These are phyloP conservation scores for Penicillium concentricum DNA, from an alignment of 2,329 filamentous ascomycete species.

Conservation along the genomic window DNA sequence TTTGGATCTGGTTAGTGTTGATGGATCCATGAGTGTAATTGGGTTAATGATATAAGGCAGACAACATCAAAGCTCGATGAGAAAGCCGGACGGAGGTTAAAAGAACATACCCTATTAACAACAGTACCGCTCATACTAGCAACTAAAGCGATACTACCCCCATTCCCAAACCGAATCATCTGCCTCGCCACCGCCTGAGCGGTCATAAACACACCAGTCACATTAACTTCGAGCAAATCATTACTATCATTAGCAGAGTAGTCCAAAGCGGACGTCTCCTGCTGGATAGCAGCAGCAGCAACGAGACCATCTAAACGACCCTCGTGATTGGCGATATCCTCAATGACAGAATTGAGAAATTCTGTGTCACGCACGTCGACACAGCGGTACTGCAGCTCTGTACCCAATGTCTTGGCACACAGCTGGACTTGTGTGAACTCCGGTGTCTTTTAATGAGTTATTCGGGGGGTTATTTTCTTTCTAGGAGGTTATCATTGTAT, in stretches of 20 bases:
- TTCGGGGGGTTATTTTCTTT: background rate
- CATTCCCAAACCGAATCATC: constrained; percentile 60
- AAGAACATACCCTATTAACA: constrained; percentile 46
- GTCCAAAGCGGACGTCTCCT: constrained; percentile 78
- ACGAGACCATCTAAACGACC: constrained; percentile 77
- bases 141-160: constrained; percentile 62
- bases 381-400: constrained; percentile 69
- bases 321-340: constrained; percentile 66
- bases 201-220: constrained; percentile 63
- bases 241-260: constrained; percentile 64
- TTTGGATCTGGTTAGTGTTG: background rate
- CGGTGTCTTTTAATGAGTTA: background rate
- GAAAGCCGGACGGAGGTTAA: background rate
- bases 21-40: background rate
- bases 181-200: constrained; percentile 61
- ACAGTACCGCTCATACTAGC: constrained; percentile 62
- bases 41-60: no score
- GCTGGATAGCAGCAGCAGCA: constrained; percentile 69
- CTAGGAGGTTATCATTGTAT: background rate
- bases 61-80: no score
- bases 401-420: constrained; percentile 31
- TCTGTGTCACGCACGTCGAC: constrained; percentile 75
- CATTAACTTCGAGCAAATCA: constrained; percentile 61
- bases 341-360: constrained; percentile 65
- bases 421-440: background rate